Evolutionary conservation across 495 filamentous ascomycete species (phyloP), one percentile per base, ranked within the genome.

Genomic region (Daldinia decipiens): DNA sequence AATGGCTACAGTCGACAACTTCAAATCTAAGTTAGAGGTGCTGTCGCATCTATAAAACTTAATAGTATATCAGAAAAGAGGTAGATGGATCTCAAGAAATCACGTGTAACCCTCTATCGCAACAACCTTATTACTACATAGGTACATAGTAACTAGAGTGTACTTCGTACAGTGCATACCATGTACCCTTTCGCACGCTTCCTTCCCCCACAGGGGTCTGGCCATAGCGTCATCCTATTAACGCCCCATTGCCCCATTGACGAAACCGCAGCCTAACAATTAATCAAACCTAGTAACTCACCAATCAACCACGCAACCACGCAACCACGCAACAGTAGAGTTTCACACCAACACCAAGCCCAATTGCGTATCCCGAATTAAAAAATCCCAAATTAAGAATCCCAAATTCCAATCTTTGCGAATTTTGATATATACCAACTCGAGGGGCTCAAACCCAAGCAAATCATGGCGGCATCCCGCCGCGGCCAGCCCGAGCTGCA

Each of bases 401-500:
- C 2, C n/a, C 15, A 17, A 8, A 1, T 36, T 13, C 40, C n/a
- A 51, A 51, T 5, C 5, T 26, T 34, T 24, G 38, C 55, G 19
- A 59, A 54, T 36, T 36, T 13, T n/a, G 56, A 65, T 34, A 27
- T 3, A 21, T 32, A 50, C 15, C 8, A 27, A 31, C 29, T 15
- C 40, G 21, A 19, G 15, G 38, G 55, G 56, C 50, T 12, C 40
- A 29, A 57, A 43, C 56, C 62, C n/a, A 59, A 52, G 5, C 19
- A 32, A 70, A 68, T 62, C 63, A 87, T 87, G 85, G 83, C 84
- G 70, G 81, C 84, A 56, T 78, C 80, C 63, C 82, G 84, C 75
- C 79, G 84, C 70, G 82, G 83, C 59, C 84, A 85, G 60, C 80
- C 80, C 40, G 78, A 84, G 65, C 78, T 87, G 68, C 83, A 81